phyloP scores from a whole-genome alignment of 352 stramenopile species.

The Phytopythium kandeliae region DNA sequence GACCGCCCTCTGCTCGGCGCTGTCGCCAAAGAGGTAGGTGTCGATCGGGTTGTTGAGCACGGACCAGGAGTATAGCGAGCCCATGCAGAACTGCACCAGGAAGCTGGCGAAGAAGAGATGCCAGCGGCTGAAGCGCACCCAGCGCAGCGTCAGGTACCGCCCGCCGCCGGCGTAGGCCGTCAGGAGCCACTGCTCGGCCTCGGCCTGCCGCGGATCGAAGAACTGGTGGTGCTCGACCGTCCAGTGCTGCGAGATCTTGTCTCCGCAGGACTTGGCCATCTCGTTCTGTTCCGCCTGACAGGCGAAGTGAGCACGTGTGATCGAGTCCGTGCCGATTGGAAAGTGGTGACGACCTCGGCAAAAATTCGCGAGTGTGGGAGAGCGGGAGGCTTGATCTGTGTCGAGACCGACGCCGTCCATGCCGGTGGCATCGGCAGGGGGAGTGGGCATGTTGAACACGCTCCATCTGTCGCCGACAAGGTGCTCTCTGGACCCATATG shows the following conservation, averaged over 20 bases:
- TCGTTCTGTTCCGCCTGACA: too few species aligned
- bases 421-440: too few species aligned
- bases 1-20: constrained; percentile 38
- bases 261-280: constrained; percentile 18
- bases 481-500: too few species aligned
- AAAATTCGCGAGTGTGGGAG: too few species aligned
- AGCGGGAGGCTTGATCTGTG: too few species aligned
- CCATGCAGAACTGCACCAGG: constrained; percentile 59
- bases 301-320: too few species aligned
- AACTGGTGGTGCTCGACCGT: constrained; percentile 42
- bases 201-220: constrained; percentile 38
- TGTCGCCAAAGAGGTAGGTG: constrained; percentile 37
- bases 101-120: constrained; percentile 61
- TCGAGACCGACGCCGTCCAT: neutral
- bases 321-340: too few species aligned
- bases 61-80: constrained; percentile 68
- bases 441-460: too few species aligned
- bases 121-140: constrained; percentile 49
- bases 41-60: constrained; percentile 68
- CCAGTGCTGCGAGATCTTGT: constrained; percentile 35
- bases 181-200: constrained; percentile 43
- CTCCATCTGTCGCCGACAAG: too few species aligned
- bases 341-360: too few species aligned
- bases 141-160: constrained; percentile 32
- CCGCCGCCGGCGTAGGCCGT: constrained; percentile 45